These are phyloP conservation scores for Rostrohypoxylon terebratum DNA, from an alignment of 495 filamentous ascomycete genomes.

Conservation along the genomic window DNA sequence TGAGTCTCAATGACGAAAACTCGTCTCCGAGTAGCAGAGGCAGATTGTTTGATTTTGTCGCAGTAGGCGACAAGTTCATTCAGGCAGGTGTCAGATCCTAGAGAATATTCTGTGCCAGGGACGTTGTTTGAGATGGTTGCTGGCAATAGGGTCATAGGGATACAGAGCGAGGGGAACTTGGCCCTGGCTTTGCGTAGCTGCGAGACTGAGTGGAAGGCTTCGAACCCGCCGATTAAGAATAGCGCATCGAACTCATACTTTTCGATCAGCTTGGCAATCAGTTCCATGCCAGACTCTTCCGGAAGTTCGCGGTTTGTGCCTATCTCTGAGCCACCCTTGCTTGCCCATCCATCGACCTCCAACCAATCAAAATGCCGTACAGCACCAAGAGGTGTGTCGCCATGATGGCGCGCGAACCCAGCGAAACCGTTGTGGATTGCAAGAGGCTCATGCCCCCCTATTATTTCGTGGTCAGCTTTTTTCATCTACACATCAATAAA, in stretches of 20 bases:
- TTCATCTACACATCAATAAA: neutral
- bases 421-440: conserved; percentile 98
- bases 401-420: conserved; percentile 90
- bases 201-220: conserved; percentile 92
- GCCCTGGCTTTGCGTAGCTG: conserved; percentile 84
- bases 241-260: conserved; percentile 90
- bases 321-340: conserved; percentile 96
- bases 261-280: conserved; percentile 85
- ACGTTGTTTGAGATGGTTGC: conserved; percentile 99
- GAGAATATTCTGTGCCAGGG: conserved; percentile 95
- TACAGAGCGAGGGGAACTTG: conserved; percentile 85
- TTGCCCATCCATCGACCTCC: conserved; percentile 95
- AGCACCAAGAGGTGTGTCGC: conserved; percentile 80
- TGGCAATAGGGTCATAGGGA: conserved; percentile 90
- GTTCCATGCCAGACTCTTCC: conserved; percentile 81
- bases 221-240: conserved; percentile 95
- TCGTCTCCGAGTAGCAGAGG: conserved; percentile 88
- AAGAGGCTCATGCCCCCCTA: conserved; percentile 81
- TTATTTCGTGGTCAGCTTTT: conserved; percentile 14
- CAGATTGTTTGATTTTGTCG: conserved; percentile 96
- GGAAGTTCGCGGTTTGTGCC: conserved; percentile 96
- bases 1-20: conserved; percentile 99
- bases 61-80: conserved; percentile 98
- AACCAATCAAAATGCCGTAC: conserved; percentile 90
- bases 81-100: conserved; percentile 96